Base-by-base conservation (phyloP, 106 monocot species). In the Phalaenopsis aphrodite region DNA sequence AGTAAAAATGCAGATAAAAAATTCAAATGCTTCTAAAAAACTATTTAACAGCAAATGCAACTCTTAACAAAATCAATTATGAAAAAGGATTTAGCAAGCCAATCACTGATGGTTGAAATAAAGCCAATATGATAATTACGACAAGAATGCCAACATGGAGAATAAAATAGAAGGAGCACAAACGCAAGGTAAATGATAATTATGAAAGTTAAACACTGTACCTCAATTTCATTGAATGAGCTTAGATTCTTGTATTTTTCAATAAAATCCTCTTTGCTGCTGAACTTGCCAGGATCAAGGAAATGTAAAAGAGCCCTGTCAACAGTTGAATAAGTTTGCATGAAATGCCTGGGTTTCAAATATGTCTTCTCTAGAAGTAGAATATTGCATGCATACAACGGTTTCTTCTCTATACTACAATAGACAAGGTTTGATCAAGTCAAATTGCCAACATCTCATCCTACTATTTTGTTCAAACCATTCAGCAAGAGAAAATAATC, bases 171-270 rank as follows among this genome's bases (percentile, higher is more conserved):
- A 3, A 48, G 5, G 8, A 42, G 58, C 15, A 23, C 10, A 39
- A 61, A 49, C 18, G 41, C 75, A 56, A 83, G 16, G 10, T 5
- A 79, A 78, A 36, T 47, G 64, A 80, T n/a, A 61, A 9, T n/a
- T 61, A 21, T 61, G 61, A 19, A 61, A 61, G 21, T 5, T 49
- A 64, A 55, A 68, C 42, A 73, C 56, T 36, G 45, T 89, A 99
- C 98, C 98, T 99, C 94, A 82, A 78, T 88, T 84, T 99, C 98
- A 84, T 95, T 87, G 45, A 99, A 99, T 49, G 98, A 95, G 76
- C 93, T 99, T 24, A 99, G 79, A 81, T 99, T 99, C 78, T 95
- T 99, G 82, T 99, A 99, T 46, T 88, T 95, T 85, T 99, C 92
- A 78, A 99, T 91, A 93, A 99, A 99, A 81, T 87, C 88, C 42